Base-by-base conservation (phyloP, 2,329 filamentous ascomycete genomes). In the Talaromyces sp. region DNA sequence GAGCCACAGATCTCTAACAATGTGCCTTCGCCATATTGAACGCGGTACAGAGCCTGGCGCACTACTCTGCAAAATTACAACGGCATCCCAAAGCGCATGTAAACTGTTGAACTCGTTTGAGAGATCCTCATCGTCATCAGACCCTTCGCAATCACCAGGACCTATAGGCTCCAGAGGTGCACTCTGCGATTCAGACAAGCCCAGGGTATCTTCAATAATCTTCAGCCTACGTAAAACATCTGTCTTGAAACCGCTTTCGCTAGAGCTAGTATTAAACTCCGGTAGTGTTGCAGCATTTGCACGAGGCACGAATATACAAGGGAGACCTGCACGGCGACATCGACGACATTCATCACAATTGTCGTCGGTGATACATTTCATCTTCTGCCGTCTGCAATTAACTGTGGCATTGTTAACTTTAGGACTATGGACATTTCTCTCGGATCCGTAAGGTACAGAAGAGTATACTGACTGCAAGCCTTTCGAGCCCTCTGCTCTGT, bases 281-380 rank as follows among this genome's bases (percentile, higher is more conserved):
- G 57, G 57, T 11, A 59, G 45, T 19, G 52, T 52, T 19, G 57
- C 57, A 28, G 57, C 57, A 56, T 59, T 59, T 28, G 57, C 57
- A 22, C 57, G 57, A 35, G 57, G 57, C 37, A 59, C 57, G 36
- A 59, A 59, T 28, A 59, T 52, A 45, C 57, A 59, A 21, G 57
- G 57, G 15, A 52, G 21, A n/a, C 57, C 53, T 10, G 57, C 43
- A 25, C 57, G 57, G 39, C 33, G 57, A 31, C 57, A 59, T 28
- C 57, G 57, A 45, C 52, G 52, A 56, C 57, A 59, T 8, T 41
- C 22, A 10, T 28, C 28, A 21, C 22, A n/a, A 11, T 37, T 46
- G 3, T 43, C 45, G 7, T 59, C 53, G 33, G 45, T 39, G 31
- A 59, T 39, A 22, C 57, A 59, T 59, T 52, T 59, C 57, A 59